Evolutionary conservation across 176 grass and related monocot genomes (phyloP).

Genomic region (Tuctoria greenei): DNA sequence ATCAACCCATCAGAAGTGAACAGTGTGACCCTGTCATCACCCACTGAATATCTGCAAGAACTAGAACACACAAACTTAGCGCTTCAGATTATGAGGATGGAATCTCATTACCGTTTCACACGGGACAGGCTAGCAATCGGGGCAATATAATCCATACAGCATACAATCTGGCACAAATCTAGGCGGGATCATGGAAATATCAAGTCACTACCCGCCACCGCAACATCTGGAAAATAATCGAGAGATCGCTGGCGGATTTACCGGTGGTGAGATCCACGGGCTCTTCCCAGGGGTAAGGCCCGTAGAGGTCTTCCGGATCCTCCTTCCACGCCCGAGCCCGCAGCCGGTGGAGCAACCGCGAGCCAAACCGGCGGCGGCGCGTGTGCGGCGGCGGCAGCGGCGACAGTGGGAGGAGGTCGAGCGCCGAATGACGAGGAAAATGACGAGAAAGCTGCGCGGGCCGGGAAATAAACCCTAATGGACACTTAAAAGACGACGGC

Average conservation of each 20-base stretch:
- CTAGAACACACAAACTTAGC: constrained; percentile 24
- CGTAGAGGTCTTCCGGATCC: constrained; percentile 70
- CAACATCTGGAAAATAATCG: no score
- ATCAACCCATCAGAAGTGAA: constrained; percentile 84
- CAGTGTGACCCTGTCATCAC: constrained; percentile 75
- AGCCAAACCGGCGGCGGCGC: no score
- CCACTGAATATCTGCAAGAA: constrained; percentile 83
- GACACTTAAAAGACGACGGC: no score
- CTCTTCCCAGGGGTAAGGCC: constrained; percentile 91
- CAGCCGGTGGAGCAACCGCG: constrained; percentile 30
- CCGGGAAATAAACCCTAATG: no score
- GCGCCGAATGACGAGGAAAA: no score
- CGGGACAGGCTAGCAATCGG: neutral
- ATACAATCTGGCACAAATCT: neutral
- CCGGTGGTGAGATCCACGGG: constrained; percentile 43
- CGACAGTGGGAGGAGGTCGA: no score
- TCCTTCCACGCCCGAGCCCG: constrained; percentile 49
- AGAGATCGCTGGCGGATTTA: neutral
- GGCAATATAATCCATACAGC: neutral
- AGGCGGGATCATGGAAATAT: neutral
- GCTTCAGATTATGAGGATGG: neutral
- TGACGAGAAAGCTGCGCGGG: no score
- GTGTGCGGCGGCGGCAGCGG: constrained; percentile 20
- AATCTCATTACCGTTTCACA: neutral
- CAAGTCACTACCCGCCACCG: neutral